Evolutionary conservation across 148 eudicot genomes (phyloP).

Genomic region (Vaccinium myrtillus): DNA sequence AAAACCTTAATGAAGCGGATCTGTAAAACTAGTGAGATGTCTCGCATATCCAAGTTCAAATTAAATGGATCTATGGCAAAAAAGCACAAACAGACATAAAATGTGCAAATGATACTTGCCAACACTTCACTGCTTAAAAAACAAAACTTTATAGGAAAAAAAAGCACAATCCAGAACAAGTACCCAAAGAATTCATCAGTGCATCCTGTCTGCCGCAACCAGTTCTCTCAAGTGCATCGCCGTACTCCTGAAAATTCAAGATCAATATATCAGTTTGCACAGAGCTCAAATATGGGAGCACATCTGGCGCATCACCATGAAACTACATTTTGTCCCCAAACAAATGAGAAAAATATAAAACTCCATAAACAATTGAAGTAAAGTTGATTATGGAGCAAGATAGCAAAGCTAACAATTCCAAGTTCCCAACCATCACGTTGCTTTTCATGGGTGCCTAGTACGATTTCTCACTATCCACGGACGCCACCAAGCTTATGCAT

Average conservation of each 20-base stretch:
- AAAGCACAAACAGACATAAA: neutral
- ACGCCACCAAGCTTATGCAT: neutral
- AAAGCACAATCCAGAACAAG: neutral
- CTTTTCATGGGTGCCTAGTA: neutral
- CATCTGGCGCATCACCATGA: neutral
- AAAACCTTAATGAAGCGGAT: neutral
- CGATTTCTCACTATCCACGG: neutral
- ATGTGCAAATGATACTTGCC: neutral
- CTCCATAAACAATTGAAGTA: neutral
- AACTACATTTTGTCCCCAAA: neutral
- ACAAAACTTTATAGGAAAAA: neutral
- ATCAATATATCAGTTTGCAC: neutral
- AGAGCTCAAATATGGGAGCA: neutral
- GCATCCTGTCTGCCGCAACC: neutral
- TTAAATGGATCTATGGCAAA: neutral
- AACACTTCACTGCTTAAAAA: neutral
- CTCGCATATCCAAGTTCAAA: neutral
- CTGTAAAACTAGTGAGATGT: neutral
- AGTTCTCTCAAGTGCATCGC: neutral
- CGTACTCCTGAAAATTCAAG: slow-evolving; percentile 1
- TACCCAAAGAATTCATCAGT: neutral
- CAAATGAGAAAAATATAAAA: neutral
- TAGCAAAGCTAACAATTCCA: neutral
- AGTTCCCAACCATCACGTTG: neutral
- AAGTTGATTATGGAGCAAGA: neutral